Base-by-base conservation (phyloP, 2,329 filamentous ascomycete genomes). In the Aspergillus sp. region DNA sequence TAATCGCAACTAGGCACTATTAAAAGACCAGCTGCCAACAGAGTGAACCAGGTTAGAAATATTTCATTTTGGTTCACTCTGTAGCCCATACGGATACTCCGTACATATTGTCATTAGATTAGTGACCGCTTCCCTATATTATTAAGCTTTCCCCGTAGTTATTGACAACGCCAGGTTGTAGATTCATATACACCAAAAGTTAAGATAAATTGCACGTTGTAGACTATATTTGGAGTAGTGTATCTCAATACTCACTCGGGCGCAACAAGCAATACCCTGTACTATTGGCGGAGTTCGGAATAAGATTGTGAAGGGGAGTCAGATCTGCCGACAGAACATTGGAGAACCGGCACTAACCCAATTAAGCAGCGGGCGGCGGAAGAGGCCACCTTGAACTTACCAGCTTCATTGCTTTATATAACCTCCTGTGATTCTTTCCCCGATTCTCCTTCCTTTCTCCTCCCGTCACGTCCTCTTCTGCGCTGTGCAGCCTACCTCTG, bases 371-470 rank as follows among this genome's bases (percentile, higher is more conserved):
- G 49, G 58, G 62, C 62, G 56, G 62, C 61, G 58, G 67, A 77
- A 77, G 74, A 77, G 75, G 75, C 74, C 75, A 77, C 74, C 74
- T 77, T 74, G 71, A 74, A 67, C 66, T 72, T 72, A 53, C 49
- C 61, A 62, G 60, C 62, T 64, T 67, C 65, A 66, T 57, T 51
- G 36, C 53, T 44, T 63, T 69, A 71, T 74, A 72, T 69, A 69
- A 66, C 65, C 65, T 59, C 61, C 57, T 47, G 55, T 60, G 59
- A 54, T 59, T 60, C 61, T 61, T 63, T 64, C 58, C 56, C 64
- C 53, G 52, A 52, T 53, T 63, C 48, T 57, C 55, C 60, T 55
- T 60, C 57, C 59, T 54, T 55, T 53, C 57, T 57, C 57, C 53
- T 53, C 55, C 53, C 51, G 59, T 53, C 55, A 51, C 51, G 59